phyloP scores from a whole-genome alignment of 1,139 yeast genomes.

The Protomyces inouyei region DNA sequence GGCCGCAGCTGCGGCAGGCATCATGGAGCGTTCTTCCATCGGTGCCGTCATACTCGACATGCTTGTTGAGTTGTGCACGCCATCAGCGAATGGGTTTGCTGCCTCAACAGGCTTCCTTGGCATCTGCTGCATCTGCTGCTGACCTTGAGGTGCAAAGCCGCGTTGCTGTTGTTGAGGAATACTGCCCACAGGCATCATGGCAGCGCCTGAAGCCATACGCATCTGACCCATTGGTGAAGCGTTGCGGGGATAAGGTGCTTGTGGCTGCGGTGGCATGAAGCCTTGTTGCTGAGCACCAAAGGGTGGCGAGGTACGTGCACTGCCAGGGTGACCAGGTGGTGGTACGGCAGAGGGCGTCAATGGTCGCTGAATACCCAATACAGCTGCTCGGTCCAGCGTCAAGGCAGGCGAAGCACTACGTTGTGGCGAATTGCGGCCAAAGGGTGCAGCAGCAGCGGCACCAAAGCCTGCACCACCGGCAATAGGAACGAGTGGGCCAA shows the following conservation, averaged over 20 bases:
- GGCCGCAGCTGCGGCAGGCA: neutral
- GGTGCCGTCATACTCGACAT: neutral
- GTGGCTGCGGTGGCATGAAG: constrained; percentile 8
- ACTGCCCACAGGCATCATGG: neutral
- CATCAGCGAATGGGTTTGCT: constrained; percentile 14
- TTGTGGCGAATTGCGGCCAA: neutral
- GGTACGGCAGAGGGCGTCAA: constrained; percentile 7
- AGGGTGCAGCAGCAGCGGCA: neutral
- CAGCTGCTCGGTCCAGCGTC: constrained; percentile 15
- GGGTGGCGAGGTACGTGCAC: neutral
- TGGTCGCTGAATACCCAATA: constrained; percentile 22
- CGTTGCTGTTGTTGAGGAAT: constrained; percentile 7
- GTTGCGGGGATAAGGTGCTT: neutral
- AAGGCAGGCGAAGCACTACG: constrained; percentile 21
- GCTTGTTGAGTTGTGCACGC: neutral
- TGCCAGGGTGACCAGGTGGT: constrained; percentile 22
- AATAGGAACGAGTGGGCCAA: constrained; percentile 11
- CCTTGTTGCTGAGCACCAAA: neutral
- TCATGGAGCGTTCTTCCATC: neutral
- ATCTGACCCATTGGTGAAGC: neutral
- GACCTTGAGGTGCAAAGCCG: neutral
- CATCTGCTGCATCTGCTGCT: neutral
- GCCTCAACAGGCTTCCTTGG: constrained; percentile 1
- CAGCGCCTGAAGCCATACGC: neutral
- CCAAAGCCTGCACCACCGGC: neutral